phyloP scores from a whole-genome alignment of 1,139 yeast species.

The Kodamaea fungicola region DNA sequence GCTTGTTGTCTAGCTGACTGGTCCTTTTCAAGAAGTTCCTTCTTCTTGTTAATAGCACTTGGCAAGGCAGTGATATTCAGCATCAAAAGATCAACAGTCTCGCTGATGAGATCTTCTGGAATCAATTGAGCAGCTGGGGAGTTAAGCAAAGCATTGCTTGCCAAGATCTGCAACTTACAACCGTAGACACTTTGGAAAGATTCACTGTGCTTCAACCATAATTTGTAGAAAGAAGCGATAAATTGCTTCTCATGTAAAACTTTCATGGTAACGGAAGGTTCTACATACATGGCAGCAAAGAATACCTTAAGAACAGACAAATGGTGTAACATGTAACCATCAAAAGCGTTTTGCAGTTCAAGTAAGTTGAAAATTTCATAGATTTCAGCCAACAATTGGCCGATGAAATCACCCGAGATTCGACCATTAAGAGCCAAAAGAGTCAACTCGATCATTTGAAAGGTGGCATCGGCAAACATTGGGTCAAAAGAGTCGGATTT shows the following conservation, averaged over 20 bases:
- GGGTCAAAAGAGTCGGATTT: conserved; percentile 39
- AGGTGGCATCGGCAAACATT: conserved; percentile 38
- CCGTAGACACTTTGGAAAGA: conserved; percentile 56
- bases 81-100: conserved; percentile 39
- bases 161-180: conserved; percentile 50
- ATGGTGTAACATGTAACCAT: conserved; percentile 47
- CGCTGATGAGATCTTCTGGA: conserved; percentile 37
- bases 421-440: conserved; percentile 36
- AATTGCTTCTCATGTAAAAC: conserved; percentile 38
- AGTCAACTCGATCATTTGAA: conserved; percentile 40
- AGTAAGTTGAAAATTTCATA: conserved; percentile 32
- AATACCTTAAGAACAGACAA: conserved; percentile 44
- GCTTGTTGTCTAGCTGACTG: conserved; percentile 23
- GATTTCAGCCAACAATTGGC: conserved; percentile 35
- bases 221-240: conserved; percentile 35
- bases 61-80: conserved; percentile 45
- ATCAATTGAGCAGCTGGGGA: conserved; percentile 12
- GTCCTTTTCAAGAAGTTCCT: conserved; percentile 40
- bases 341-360: conserved; percentile 41
- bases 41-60: conserved; percentile 43
- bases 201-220: conserved; percentile 48
- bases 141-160: conserved; percentile 31
- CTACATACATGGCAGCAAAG: conserved; percentile 39
- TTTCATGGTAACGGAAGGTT: conserved; percentile 36
- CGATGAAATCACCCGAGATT: conserved; percentile 28